These are phyloP conservation scores for Jackrogersella minutella DNA, from an alignment of 495 filamentous ascomycete species.

Conservation along the genomic window DNA sequence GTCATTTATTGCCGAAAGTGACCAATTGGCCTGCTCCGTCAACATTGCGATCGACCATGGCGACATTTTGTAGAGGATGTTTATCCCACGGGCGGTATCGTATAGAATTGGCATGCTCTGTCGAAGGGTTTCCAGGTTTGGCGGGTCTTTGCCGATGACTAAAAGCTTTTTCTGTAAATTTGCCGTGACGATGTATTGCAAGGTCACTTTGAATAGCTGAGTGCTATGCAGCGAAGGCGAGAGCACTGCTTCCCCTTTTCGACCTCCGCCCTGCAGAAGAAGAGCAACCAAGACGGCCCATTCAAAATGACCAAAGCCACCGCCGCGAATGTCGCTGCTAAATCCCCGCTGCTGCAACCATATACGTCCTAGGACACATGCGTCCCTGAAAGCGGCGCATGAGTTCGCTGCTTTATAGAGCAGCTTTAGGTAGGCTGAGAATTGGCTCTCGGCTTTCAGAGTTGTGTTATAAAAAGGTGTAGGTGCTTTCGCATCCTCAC, in stretches of 20 bases:
- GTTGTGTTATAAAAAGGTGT: constrained; percentile 92
- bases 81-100: constrained; percentile 76
- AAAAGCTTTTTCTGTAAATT: constrained; percentile 72
- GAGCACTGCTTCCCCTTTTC: constrained; percentile 72
- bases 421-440: constrained; percentile 74
- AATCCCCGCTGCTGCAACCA: constrained; percentile 94
- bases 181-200: constrained; percentile 80
- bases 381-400: constrained; percentile 78
- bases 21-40: constrained; percentile 73
- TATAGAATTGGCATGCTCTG: constrained; percentile 60
- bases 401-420: constrained; percentile 69
- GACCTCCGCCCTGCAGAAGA: constrained; percentile 76
- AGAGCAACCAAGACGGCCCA: constrained; percentile 83
- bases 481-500: constrained; percentile 54
- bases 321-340: constrained; percentile 66
- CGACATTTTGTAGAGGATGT: constrained; percentile 91
- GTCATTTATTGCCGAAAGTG: constrained; percentile 76
- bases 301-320: constrained; percentile 94
- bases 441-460: constrained; percentile 76
- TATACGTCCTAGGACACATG: constrained; percentile 81
- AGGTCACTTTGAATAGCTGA: constrained; percentile 89
- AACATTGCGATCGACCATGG: constrained; percentile 78
- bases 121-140: constrained; percentile 45
- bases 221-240: constrained; percentile 85
- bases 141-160: constrained; percentile 52